A percentile compares a stretch with the other conserved stretches of the same genome.
phyloP scores from a whole-genome alignment of 148 eudicot species.

The Cornus suecica region DNA sequence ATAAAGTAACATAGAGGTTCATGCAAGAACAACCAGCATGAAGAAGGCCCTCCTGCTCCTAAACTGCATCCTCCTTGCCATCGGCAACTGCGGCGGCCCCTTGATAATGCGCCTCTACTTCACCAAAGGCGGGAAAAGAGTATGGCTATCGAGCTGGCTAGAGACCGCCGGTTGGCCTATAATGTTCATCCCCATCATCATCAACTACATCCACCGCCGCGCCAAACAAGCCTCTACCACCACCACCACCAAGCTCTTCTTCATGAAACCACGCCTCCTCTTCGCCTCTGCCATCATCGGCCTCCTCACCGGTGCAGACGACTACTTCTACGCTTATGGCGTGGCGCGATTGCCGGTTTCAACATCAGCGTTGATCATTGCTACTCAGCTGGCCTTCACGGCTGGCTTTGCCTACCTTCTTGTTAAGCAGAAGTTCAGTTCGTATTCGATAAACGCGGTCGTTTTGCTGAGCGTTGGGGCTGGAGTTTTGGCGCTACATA shows the following conservation, averaged over 20 bases:
- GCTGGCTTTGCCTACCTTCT: slow-evolving; percentile 43
- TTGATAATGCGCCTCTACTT: slow-evolving; percentile 51
- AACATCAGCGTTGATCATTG: background rate
- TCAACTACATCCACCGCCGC: slow-evolving; percentile 30
- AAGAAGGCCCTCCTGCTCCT: slow-evolving; percentile 25
- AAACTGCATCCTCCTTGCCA: slow-evolving; percentile 32
- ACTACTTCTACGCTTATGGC: background rate
- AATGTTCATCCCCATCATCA: slow-evolving; percentile 28
- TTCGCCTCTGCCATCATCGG: background rate
- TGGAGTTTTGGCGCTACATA: slow-evolving; percentile 39
- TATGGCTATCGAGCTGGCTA: slow-evolving; percentile 42
- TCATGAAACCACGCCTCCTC: background rate
- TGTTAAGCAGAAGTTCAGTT: slow-evolving; percentile 43
- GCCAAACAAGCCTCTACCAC: background rate
- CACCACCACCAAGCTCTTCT: background rate
- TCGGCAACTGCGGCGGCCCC: slow-evolving; percentile 49
- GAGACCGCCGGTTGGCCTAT: slow-evolving; percentile 53
- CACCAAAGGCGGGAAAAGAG: slow-evolving; percentile 47
- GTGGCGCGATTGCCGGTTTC: background rate
- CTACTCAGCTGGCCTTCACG: slow-evolving; percentile 14
- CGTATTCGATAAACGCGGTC: slow-evolving; percentile 43
- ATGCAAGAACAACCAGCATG: background rate
- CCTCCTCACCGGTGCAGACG: background rate
- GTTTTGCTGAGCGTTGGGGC: slow-evolving; percentile 49
- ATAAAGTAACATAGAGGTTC: no score